Base-by-base conservation (phyloP, 352 stramenopile genomes). In the Phytophthora europaea region DNA sequence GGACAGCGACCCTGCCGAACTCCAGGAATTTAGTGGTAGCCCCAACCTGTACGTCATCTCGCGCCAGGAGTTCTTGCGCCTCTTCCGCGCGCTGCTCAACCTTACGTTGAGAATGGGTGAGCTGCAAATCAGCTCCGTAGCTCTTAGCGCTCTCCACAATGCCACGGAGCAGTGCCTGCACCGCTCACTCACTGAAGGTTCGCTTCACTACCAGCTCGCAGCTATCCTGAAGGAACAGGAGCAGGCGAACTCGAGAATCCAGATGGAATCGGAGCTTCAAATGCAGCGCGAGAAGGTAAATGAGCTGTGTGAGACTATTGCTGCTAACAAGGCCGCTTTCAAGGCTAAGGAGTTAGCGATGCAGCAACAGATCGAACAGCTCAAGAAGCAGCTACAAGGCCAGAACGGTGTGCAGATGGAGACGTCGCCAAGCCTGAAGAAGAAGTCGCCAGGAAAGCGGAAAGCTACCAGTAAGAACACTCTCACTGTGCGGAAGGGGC, bases 111-210 rank as follows among this genome's bases (percentile, higher is more conserved):
- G 66, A 58, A 51, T 81, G 36, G 75, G 78, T 13, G 75, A 81
- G 52, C 63, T 91, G 10, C 70, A 79, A 9, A 90, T 95, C 67
- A 92, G 75, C 52, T 79, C 84, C 0, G 87, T 93, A 7, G 90
- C 87, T 3, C 70, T 95, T 8, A 95, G 87, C 50, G 88, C 86
- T 6, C 67, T 96, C 9, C 90, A 96, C 70, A 96, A 93, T 38
- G 80, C 82, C 6, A 76, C 79, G 2, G 90, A 96, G 75, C 87
- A 94, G 60, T 89, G 87, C 59, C 61, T 96, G 31, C 75, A 92
- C 43, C 76, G 74, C 22, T 82, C 76, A 13, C 73, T 96, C 18
- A 85, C 75, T 22, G 72, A 88, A 69, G 84, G 90, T 15, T 82
- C 78, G 34, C 72, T 96, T 43, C 82, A 79, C n/a, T 79, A 83